Evolutionary conservation across 805 yeast species (phyloP).

Genomic region (Metschnikowia continentalis): DNA sequence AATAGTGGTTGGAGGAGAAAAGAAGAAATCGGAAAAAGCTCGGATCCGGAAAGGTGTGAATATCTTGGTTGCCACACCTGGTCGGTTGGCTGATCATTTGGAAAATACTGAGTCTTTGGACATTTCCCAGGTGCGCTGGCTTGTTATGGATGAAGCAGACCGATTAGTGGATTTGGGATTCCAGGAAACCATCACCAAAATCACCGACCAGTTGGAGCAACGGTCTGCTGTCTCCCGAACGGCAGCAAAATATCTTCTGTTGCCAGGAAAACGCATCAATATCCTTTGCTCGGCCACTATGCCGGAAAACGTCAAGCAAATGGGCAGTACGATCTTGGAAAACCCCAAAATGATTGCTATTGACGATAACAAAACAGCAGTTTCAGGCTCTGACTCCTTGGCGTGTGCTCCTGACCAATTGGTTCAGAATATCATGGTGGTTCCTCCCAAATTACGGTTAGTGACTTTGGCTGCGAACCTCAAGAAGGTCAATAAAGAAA

Average conservation of each 20-base stretch:
- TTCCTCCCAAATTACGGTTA: constrained; percentile 87
- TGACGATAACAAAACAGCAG: constrained; percentile 18
- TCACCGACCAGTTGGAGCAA: constrained; percentile 55
- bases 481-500: constrained; percentile 35
- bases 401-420: constrained; percentile 84
- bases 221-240: constrained; percentile 37
- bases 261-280: constrained; percentile 71
- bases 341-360: constrained; percentile 67
- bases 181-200: constrained; percentile 83
- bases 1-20: constrained; percentile 95
- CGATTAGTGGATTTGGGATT: constrained; percentile 93
- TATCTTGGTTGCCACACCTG: constrained; percentile 96
- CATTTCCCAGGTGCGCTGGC: constrained; percentile 70
- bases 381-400: constrained; percentile 4
- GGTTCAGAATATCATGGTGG: constrained; percentile 71
- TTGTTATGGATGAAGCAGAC: constrained; percentile 97
- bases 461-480: constrained; percentile 74
- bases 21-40: constrained; percentile 95
- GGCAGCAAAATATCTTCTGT: constrained; percentile 41
- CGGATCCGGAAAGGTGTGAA: constrained; percentile 93
- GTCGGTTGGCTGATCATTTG: constrained; percentile 90
- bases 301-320: constrained; percentile 70
- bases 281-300: constrained; percentile 93
- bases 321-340: constrained; percentile 73
- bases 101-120: constrained; percentile 80